Percentiles rank a stretch among this genome's conserved stretches.
Evolutionary conservation across 73 alveolate species (phyloP).

Genomic region (Symbiodinium natans): DNA sequence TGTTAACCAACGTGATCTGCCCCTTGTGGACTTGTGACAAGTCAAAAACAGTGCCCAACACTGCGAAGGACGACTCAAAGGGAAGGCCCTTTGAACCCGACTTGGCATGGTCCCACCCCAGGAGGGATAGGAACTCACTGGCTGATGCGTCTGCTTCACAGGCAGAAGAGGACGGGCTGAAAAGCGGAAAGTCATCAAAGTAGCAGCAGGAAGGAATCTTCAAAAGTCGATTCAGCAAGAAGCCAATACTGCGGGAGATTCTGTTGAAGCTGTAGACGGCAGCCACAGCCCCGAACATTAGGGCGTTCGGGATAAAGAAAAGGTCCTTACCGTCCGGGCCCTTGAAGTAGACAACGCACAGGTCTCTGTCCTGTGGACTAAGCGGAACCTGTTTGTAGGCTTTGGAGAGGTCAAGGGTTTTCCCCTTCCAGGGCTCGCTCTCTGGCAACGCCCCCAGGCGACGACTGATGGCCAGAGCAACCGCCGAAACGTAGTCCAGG

Average conservation of each 20-base stretch:
- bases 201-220: not conserved
- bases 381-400: slow-evolving; percentile 7
- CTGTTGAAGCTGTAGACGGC: not conserved
- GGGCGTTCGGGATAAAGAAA: not conserved
- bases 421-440: not conserved
- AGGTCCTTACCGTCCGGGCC: not conserved
- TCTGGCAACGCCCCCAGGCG: not conserved
- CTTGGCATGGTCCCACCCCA: not conserved
- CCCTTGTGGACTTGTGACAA: not conserved
- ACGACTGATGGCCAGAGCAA: not conserved
- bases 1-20: not conserved
- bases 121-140: not conserved
- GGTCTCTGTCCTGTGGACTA: not conserved
- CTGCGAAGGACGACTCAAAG: not conserved
- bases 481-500: not conserved
- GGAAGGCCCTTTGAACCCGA: not conserved
- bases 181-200: slow-evolving; percentile 18
- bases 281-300: not conserved
- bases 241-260: not conserved
- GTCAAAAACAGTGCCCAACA: not conserved
- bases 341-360: not conserved
- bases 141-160: not conserved
- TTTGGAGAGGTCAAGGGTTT: not conserved
- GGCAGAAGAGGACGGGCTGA: not conserved
- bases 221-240: not conserved